Conservation (phyloP, 2,329 filamentous ascomycete species). For the Talaromyces piceae region DNA sequence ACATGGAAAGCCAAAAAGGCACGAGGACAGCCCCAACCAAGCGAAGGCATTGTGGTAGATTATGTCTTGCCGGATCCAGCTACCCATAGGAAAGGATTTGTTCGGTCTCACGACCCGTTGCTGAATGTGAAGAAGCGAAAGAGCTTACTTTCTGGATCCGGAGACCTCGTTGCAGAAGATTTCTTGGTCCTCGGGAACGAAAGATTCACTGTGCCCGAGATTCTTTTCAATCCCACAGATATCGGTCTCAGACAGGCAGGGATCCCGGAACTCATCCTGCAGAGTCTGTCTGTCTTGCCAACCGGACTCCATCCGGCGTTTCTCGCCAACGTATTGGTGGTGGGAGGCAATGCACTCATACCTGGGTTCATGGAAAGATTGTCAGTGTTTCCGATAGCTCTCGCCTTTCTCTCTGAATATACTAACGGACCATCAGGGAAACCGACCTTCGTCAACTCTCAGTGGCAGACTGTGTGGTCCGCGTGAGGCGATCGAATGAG, state of each 20-base stretch:
- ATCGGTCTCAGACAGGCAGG: conserved; percentile 79
- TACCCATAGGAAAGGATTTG: conserved; percentile 55
- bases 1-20: conserved; percentile 70
- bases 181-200: conserved; percentile 84
- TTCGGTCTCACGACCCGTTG: conserved; percentile 69
- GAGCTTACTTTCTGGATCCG: conserved; percentile 40
- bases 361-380: conserved; percentile 75
- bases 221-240: conserved; percentile 80
- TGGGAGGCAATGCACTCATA: conserved; percentile 77
- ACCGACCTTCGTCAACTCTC: conserved; percentile 64
- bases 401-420: conserved; percentile 11
- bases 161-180: conserved; percentile 58
- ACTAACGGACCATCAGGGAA: conserved; percentile 35
- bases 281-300: conserved; percentile 67
- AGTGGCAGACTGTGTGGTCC: conserved; percentile 69
- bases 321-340: conserved; percentile 78
- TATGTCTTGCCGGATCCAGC: conserved; percentile 85
- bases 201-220: conserved; percentile 80
- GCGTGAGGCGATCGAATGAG: conserved; percentile 62
- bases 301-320: conserved; percentile 77
- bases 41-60: conserved; percentile 62
- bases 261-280: conserved; percentile 71
- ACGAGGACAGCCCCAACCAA: conserved; percentile 19
- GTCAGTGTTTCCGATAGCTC: conserved; percentile 28
- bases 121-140: conserved; percentile 48